These are phyloP conservation scores for Ophiostoma himal-ulmi DNA, from an alignment of 2,329 filamentous ascomycete species.

Conservation along the genomic window DNA sequence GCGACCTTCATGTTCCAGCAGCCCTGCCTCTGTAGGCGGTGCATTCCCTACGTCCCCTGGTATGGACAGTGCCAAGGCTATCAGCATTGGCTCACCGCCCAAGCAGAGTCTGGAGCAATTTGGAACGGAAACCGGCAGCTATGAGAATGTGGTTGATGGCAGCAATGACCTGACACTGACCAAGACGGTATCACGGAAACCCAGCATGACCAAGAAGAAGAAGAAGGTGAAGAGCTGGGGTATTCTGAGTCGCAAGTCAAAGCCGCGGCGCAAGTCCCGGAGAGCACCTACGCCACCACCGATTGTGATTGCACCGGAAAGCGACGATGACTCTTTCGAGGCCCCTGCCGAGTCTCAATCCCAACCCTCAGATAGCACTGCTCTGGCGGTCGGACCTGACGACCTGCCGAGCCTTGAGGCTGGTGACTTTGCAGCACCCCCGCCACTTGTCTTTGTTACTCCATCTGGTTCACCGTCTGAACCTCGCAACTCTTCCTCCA, in stretches of 20 bases:
- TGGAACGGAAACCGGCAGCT: background rate
- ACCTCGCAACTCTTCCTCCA: slow-evolving; percentile 21
- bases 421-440: slow-evolving; percentile 17
- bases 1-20: slow-evolving; percentile 41
- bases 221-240: slow-evolving; percentile 72
- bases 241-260: slow-evolving; percentile 59
- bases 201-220: slow-evolving; percentile 47
- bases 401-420: slow-evolving; percentile 29
- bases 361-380: background rate
- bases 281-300: slow-evolving; percentile 46
- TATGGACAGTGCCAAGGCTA: background rate
- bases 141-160: slow-evolving; percentile 22
- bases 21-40: slow-evolving; percentile 42
- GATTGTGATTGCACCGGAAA: slow-evolving; percentile 30
- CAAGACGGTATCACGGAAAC: slow-evolving; percentile 32
- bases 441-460: slow-evolving; percentile 40
- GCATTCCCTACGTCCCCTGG: slow-evolving; percentile 27
- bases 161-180: slow-evolving; percentile 14
- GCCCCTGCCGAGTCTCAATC: slow-evolving; percentile 22
- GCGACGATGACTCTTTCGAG: slow-evolving; percentile 29
- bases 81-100: background rate
- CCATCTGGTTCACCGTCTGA: slow-evolving; percentile 33
- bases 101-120: background rate
- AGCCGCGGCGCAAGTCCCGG: slow-evolving; percentile 41
- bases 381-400: slow-evolving; percentile 25